phyloP scores from a whole-genome alignment of 331 rosid genomes.

The Acacia concinna region DNA sequence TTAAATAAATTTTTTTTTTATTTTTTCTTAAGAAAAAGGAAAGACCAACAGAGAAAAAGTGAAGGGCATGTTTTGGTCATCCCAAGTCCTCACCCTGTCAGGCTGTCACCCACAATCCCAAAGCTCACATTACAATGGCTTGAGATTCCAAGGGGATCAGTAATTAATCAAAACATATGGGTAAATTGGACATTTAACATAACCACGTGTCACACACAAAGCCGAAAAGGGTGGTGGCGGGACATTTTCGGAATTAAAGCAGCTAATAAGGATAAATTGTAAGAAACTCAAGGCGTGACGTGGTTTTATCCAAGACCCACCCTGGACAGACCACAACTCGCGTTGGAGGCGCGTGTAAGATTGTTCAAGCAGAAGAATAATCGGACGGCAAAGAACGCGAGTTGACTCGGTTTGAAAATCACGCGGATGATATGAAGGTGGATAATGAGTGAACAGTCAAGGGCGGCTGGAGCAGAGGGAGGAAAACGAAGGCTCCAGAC shows the following conservation, averaged over 20 bases:
- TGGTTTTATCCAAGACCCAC: conserved; percentile 7
- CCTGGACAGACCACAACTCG: not conserved
- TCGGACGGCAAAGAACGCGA: not conserved
- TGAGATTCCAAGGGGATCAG: not conserved
- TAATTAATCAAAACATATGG: not conserved
- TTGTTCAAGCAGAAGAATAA: not conserved
- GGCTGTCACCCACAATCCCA: conserved; percentile 14
- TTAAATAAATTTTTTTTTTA: no score
- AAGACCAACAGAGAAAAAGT: not conserved
- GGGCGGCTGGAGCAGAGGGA: conserved; percentile 56
- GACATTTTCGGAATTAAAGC: conserved; percentile 32
- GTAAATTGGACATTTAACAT: not conserved
- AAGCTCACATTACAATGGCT: not conserved
- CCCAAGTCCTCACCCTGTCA: not conserved
- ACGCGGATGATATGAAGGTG: conserved; percentile 25
- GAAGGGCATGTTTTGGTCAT: not conserved
- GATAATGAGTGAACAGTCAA: conserved; percentile 33
- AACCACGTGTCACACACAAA: not conserved
- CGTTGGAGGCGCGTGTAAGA: not conserved
- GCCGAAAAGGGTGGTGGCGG: not conserved
- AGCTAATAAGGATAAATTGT: not conserved
- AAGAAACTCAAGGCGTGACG: not conserved
- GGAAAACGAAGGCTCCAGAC: conserved; percentile 33
- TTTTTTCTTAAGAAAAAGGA: not conserved
- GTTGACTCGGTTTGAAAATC: not conserved